phyloP scores from a whole-genome alignment of 2,329 filamentous ascomycete species.

The Ascochyta pisi region DNA sequence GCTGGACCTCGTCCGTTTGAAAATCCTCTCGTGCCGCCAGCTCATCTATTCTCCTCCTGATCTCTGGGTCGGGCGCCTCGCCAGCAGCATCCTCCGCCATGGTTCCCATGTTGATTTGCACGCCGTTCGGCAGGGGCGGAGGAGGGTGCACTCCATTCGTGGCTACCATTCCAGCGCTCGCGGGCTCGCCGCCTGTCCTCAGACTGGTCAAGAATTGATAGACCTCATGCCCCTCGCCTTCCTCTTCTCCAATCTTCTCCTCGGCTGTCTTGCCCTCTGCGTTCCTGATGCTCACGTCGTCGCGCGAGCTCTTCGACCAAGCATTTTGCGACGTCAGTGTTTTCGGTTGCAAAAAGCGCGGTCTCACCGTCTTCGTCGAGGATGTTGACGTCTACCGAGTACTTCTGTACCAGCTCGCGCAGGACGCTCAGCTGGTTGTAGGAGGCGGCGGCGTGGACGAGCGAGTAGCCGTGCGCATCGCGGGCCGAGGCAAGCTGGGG shows the following conservation, averaged over 20 bases:
- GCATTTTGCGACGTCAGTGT: conserved; percentile 75
- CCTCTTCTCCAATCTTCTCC: conserved; percentile 77
- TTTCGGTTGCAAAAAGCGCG: conserved; percentile 91
- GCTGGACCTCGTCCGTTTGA: conserved; percentile 79
- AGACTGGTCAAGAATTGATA: conserved; percentile 68
- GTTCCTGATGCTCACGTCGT: conserved; percentile 71
- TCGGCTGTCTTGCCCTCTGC: conserved; percentile 78
- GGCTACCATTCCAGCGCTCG: conserved; percentile 28
- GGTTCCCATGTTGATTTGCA: conserved; percentile 79
- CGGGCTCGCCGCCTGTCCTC: conserved; percentile 36
- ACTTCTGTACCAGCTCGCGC: conserved; percentile 75
- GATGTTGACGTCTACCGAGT: conserved; percentile 79
- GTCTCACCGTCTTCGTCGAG: conserved; percentile 92
- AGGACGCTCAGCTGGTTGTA: conserved; percentile 88
- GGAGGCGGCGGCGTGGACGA: conserved; percentile 90
- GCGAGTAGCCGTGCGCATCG: conserved; percentile 92
- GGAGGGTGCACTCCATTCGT: conserved; percentile 49
- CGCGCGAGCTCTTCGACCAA: conserved; percentile 83
- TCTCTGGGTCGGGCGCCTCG: conserved; percentile 77
- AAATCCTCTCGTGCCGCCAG: conserved; percentile 85
- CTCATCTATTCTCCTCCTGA: conserved; percentile 86
- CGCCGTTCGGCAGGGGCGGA: conserved; percentile 74
- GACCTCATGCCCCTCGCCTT: conserved; percentile 79
- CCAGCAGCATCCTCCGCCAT: conserved; percentile 65
- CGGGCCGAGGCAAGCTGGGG: conserved; percentile 79